Evolutionary conservation across 108 stramenopile species (phyloP).

Genomic region (Stephanodiscus minutulus): DNA sequence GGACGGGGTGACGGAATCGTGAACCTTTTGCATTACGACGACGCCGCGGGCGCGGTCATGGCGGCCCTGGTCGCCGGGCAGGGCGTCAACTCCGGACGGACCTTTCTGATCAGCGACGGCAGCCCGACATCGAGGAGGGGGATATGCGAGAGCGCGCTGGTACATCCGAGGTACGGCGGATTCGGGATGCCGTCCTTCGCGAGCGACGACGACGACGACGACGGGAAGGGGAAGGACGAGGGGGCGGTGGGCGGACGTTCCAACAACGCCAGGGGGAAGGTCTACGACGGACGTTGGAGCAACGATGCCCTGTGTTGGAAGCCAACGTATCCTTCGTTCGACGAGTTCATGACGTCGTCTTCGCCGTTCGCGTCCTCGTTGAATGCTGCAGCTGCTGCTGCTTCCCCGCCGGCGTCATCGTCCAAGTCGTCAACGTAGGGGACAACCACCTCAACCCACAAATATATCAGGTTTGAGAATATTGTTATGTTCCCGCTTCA

Average conservation of each 20-base stretch:
- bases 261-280: slow-evolving; percentile 63
- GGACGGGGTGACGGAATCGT: slow-evolving; percentile 84
- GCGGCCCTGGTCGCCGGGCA: slow-evolving; percentile 63
- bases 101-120: slow-evolving; percentile 85
- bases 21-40: slow-evolving; percentile 89
- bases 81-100: slow-evolving; percentile 45
- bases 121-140: slow-evolving; percentile 72
- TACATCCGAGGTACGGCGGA: slow-evolving; percentile 50
- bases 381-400: too few species aligned
- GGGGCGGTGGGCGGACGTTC: slow-evolving; percentile 45
- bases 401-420: too few species aligned
- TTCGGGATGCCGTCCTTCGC: slow-evolving; percentile 65
- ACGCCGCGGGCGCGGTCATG: slow-evolving; percentile 75
- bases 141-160: slow-evolving; percentile 83
- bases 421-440: too few species aligned
- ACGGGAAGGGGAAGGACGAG: slow-evolving; percentile 81
- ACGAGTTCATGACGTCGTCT: slow-evolving; percentile 65
- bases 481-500: too few species aligned
- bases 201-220: slow-evolving; percentile 82
- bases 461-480: too few species aligned
- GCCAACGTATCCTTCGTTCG: slow-evolving; percentile 79
- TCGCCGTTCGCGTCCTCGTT: too few species aligned
- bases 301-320: slow-evolving; percentile 71
- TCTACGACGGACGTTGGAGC: slow-evolving; percentile 79
- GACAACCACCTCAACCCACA: too few species aligned